phyloP scores from a whole-genome alignment of 2,329 filamentous ascomycete genomes.

The Aspergillus fischeri region DNA sequence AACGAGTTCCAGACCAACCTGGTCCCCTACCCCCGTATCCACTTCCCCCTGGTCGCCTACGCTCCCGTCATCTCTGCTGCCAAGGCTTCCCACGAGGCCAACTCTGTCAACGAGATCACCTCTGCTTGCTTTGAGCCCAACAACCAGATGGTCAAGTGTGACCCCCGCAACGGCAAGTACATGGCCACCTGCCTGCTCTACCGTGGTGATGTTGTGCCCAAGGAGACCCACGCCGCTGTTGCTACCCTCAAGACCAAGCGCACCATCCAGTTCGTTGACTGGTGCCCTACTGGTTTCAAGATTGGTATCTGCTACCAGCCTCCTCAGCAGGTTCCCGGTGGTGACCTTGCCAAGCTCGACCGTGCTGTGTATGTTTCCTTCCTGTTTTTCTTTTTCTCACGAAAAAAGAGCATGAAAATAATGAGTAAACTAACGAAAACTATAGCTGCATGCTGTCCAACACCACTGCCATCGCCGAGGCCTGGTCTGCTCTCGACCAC shows the following conservation, averaged over 20 bases:
- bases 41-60: constrained; percentile 98
- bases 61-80: constrained; percentile 89
- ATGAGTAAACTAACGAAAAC: not conserved
- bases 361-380: constrained; percentile 78
- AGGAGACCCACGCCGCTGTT: constrained; percentile 88
- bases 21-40: constrained; percentile 97
- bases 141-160: constrained; percentile 99
- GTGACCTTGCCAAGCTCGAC: constrained; percentile 95
- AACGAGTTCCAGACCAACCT: constrained; percentile 99
- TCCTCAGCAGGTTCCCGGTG: constrained; percentile 91
- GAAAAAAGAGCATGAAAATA: too few species aligned
- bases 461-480: constrained; percentile 97
- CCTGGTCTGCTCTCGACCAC: constrained; percentile 91
- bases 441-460: constrained; percentile 83
- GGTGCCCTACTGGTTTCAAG: constrained; percentile 99
- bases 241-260: constrained; percentile 98
- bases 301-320: constrained; percentile 99
- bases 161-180: constrained; percentile 98
- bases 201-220: constrained; percentile 96
- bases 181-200: constrained; percentile 98
- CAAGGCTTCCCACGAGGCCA: constrained; percentile 96
- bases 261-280: constrained; percentile 98
- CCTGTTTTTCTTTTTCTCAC: not conserved
- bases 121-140: constrained; percentile 99
- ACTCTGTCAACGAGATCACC: constrained; percentile 97